A percentile compares a stretch with the other conserved stretches of the same genome.
Evolutionary conservation across 192 early-diverging fungal genomes (phyloP).

Genomic region (Glomus cerebriforme): DNA sequence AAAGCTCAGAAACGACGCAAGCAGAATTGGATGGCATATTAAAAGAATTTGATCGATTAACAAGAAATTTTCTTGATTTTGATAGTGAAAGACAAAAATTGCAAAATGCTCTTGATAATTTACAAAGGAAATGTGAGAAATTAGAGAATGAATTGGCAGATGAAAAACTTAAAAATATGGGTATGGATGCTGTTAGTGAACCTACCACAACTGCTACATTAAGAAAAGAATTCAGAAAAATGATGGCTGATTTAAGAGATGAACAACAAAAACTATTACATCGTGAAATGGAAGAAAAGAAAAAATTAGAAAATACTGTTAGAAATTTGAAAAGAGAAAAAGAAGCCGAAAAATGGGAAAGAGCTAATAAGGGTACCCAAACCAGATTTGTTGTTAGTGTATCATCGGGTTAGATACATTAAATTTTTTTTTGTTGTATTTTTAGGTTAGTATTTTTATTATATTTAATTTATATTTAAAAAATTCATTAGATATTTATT

Average conservation of each 20-base stretch:
- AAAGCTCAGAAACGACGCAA: constrained; percentile 37
- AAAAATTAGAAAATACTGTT: constrained; percentile 44
- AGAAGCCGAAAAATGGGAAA: constrained; percentile 29
- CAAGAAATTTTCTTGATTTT: constrained; percentile 44
- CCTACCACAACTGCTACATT: constrained; percentile 46
- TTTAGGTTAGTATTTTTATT: too few species aligned
- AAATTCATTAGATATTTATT: too few species aligned
- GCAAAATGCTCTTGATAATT: constrained; percentile 36
- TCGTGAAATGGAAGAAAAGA: constrained; percentile 50
- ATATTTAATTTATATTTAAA: too few species aligned
- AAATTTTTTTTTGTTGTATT: too few species aligned
- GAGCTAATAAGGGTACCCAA: constrained; percentile 23
- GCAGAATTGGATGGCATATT: constrained; percentile 44
- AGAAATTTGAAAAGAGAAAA: constrained; percentile 51
- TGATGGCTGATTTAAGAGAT: constrained; percentile 49
- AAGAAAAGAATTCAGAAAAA: constrained; percentile 56
- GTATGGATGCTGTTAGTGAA: constrained; percentile 28
- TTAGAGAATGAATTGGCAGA: constrained; percentile 44
- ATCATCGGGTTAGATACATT: too few species aligned
- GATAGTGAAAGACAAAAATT: constrained; percentile 42
- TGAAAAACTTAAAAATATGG: constrained; percentile 41
- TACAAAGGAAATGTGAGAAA: constrained; percentile 27
- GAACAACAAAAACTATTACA: constrained; percentile 55
- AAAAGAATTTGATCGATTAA: constrained; percentile 48
- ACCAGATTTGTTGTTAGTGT: constrained; percentile 24